Conservation (phyloP, 345 rosid species). For the Theobroma cacao region DNA sequence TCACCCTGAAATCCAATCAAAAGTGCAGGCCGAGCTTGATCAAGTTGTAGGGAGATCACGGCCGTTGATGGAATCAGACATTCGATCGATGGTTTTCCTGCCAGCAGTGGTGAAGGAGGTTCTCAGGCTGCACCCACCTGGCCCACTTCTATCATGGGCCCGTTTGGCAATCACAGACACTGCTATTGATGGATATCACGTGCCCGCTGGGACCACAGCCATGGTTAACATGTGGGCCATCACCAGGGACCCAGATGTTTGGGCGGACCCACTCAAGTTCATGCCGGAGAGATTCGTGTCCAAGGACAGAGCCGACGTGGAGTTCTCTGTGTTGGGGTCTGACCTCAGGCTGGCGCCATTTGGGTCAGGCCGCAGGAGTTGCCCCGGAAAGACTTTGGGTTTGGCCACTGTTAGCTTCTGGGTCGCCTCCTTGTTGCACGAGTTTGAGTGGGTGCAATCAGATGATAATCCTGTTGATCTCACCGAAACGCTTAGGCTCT, state of each 20-base stretch:
- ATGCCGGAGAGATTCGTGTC: conserved; percentile 60
- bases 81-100: conserved; percentile 42
- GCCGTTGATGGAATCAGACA: conserved; percentile 52
- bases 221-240: conserved; percentile 99
- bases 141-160: conserved; percentile 92
- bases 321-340: conserved; percentile 75
- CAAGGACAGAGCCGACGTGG: conserved; percentile 34
- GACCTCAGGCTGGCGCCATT: conserved; percentile 82
- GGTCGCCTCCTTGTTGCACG: conserved; percentile 62
- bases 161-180: conserved; percentile 75
- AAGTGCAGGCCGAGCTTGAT: conserved; percentile 65
- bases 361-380: conserved; percentile 77
- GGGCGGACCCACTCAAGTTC: conserved; percentile 66
- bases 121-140: conserved; percentile 83
- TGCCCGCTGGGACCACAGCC: conserved; percentile 84
- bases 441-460: conserved; percentile 49
- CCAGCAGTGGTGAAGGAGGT: conserved; percentile 78
- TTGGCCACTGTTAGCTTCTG: conserved; percentile 62
- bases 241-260: conserved; percentile 61
- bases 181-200: conserved; percentile 59
- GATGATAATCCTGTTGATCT: conserved; percentile 46
- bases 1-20: conserved; percentile 61
- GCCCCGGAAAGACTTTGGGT: conserved; percentile 77
- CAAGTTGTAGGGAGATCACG: conserved; percentile 51
- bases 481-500: conserved; percentile 59